Evolutionary conservation across 2,329 filamentous ascomycete species (phyloP).

Genomic region (Albophoma yamanashiensis): DNA sequence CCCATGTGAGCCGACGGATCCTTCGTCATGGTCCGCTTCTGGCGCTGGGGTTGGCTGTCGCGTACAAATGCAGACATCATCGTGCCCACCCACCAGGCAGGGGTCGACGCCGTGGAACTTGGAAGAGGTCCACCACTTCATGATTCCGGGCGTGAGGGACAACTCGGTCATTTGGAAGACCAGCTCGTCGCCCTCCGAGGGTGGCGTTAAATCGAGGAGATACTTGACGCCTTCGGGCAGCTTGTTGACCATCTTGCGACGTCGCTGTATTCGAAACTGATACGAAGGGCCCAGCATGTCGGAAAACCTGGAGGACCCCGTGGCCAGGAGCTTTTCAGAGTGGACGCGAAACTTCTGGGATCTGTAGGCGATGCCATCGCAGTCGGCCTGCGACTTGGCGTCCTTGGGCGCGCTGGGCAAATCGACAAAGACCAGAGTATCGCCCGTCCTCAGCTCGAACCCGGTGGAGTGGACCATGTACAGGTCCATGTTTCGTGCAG

Average conservation of each 20-base stretch:
- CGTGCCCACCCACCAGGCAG: constrained; percentile 26
- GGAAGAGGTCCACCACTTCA: constrained; percentile 39
- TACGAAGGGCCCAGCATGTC: constrained; percentile 30
- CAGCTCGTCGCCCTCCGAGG: constrained; percentile 50
- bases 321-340: constrained; percentile 33
- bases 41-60: background rate
- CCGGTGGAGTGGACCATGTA: constrained; percentile 14
- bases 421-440: constrained; percentile 34
- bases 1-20: background rate
- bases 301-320: constrained; percentile 35
- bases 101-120: constrained; percentile 19
- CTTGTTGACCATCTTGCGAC: constrained; percentile 21
- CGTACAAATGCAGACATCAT: constrained; percentile 26
- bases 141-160: constrained; percentile 44
- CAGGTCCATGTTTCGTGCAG: constrained; percentile 13
- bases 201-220: constrained; percentile 53
- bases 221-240: constrained; percentile 39
- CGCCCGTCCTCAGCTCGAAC: constrained; percentile 22
- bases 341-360: constrained; percentile 31
- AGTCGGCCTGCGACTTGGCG: constrained; percentile 15
- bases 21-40: background rate
- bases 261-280: constrained; percentile 28
- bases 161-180: constrained; percentile 47
- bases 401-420: constrained; percentile 16
- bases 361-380: constrained; percentile 20